phyloP scores from a whole-genome alignment of 495 filamentous ascomycete species.

The Aspergillus sclerotiicarbonarius region DNA sequence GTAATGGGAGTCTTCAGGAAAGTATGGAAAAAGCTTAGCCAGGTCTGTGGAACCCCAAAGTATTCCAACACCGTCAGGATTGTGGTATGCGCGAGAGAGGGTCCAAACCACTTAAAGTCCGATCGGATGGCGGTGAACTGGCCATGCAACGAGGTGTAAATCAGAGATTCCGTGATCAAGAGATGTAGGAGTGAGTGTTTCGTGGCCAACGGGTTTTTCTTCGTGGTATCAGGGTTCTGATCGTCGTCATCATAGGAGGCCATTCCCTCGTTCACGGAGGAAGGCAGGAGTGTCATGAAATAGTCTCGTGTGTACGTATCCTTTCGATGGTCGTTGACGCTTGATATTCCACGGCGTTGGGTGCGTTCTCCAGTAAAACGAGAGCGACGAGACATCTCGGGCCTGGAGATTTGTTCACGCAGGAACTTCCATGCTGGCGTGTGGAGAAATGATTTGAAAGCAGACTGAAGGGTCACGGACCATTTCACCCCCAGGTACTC shows the following conservation, averaged over 20 bases:
- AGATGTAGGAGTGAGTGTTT: constrained; percentile 63
- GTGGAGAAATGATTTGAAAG: constrained; percentile 29
- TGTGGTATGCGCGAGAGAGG: constrained; percentile 59
- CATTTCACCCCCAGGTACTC: constrained; percentile 64
- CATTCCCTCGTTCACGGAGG: constrained; percentile 20
- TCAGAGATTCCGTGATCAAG: constrained; percentile 60
- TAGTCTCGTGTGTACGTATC: constrained; percentile 47
- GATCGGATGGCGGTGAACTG: constrained; percentile 61
- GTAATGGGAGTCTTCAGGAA: constrained; percentile 61
- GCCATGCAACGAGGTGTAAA: constrained; percentile 55
- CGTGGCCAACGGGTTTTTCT: constrained; percentile 46
- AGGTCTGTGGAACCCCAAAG: constrained; percentile 58
- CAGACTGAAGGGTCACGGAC: constrained; percentile 54
- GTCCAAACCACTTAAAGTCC: constrained; percentile 61
- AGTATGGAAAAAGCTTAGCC: constrained; percentile 59
- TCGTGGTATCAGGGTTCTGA: constrained; percentile 18
- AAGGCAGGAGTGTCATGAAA: constrained; percentile 53
- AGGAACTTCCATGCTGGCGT: constrained; percentile 40
- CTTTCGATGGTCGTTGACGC: constrained; percentile 35
- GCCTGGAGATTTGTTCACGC: constrained; percentile 39
- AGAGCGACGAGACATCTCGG: constrained; percentile 44
- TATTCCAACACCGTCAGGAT: constrained; percentile 55
- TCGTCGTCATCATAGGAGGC: constrained; percentile 34
- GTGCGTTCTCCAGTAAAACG: constrained; percentile 43
- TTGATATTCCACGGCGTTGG: constrained; percentile 7